These are phyloP conservation scores for Pseudocercospora pini-densiflorae DNA, from an alignment of 2,329 filamentous ascomycete species.

Conservation along the genomic window DNA sequence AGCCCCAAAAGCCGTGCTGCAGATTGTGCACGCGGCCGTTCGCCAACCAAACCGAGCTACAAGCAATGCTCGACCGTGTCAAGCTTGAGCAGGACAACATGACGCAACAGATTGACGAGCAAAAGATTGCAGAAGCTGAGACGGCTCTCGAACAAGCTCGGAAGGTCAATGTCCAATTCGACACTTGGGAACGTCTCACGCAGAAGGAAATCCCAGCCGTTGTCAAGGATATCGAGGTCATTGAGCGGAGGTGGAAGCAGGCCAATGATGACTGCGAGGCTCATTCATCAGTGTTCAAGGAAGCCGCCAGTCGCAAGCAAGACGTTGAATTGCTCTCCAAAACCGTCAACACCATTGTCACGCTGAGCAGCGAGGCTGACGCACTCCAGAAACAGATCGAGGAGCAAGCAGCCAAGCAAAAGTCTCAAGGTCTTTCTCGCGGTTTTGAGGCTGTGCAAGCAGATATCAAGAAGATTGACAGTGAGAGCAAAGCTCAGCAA, in stretches of 20 bases:
- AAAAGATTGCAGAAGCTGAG: slow-evolving; percentile 60
- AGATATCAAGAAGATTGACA: slow-evolving; percentile 68
- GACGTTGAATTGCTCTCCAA: slow-evolving; percentile 78
- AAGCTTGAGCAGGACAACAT: slow-evolving; percentile 43
- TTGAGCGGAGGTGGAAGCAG: slow-evolving; percentile 60
- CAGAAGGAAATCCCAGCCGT: slow-evolving; percentile 71
- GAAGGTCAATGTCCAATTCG: slow-evolving; percentile 69
- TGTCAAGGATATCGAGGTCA: slow-evolving; percentile 60
- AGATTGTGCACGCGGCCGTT: slow-evolving; percentile 76
- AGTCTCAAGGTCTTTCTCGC: slow-evolving; percentile 66
- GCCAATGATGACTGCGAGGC: slow-evolving; percentile 68
- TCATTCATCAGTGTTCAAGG: slow-evolving; percentile 63
- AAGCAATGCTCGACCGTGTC: slow-evolving; percentile 69
- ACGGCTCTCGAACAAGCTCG: slow-evolving; percentile 55
- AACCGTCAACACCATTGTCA: slow-evolving; percentile 75
- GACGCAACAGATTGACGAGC: slow-evolving; percentile 21
- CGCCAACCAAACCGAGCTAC: slow-evolving; percentile 61
- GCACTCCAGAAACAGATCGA: slow-evolving; percentile 75
- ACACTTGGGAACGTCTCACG: slow-evolving; percentile 72
- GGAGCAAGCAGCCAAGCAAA: slow-evolving; percentile 75
- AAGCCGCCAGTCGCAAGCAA: slow-evolving; percentile 58
- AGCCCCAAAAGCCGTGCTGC: slow-evolving; percentile 67
- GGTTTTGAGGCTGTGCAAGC: slow-evolving; percentile 85
- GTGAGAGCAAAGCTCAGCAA: slow-evolving; percentile 69
- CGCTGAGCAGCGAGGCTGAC: slow-evolving; percentile 72